Percentiles rank a stretch among this genome's conserved stretches.
phyloP scores from a whole-genome alignment of 2,329 filamentous ascomycete genomes.

The Hymenoscyphus salicellus region DNA sequence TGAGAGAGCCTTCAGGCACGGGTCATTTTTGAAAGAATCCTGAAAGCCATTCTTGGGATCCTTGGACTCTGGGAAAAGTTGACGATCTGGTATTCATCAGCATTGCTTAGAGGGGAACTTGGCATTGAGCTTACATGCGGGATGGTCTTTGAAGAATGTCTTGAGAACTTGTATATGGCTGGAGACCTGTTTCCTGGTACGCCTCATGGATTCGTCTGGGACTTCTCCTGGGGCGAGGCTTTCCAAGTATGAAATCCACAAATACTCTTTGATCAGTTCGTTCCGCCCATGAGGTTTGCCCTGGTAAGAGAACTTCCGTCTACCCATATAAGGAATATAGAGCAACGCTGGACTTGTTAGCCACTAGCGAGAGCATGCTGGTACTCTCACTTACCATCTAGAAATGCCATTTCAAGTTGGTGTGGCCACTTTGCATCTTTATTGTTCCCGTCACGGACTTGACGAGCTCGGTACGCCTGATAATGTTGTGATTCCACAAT shows the following conservation, averaged over 20 bases:
- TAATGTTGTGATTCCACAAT: slow-evolving; percentile 62
- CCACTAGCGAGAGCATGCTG: neutral
- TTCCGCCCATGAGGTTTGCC: slow-evolving; percentile 65
- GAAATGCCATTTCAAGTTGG: slow-evolving; percentile 62
- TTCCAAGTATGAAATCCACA: slow-evolving; percentile 50
- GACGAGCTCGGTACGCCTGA: slow-evolving; percentile 62
- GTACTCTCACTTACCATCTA: slow-evolving; percentile 54
- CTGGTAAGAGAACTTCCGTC: slow-evolving; percentile 63
- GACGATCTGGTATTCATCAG: slow-evolving; percentile 38
- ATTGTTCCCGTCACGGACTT: slow-evolving; percentile 58
- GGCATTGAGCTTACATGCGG: slow-evolving; percentile 54
- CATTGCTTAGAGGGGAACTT: slow-evolving; percentile 11
- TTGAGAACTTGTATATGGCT: slow-evolving; percentile 71
- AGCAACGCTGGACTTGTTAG: slow-evolving; percentile 51
- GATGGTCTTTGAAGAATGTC: slow-evolving; percentile 60
- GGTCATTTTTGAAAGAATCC: slow-evolving; percentile 62
- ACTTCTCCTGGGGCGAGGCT: slow-evolving; percentile 45
- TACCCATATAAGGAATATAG: slow-evolving; percentile 63
- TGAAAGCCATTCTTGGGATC: slow-evolving; percentile 52
- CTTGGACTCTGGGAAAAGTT: slow-evolving; percentile 55
- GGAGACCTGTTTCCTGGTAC: slow-evolving; percentile 61
- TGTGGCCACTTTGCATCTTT: slow-evolving; percentile 62
- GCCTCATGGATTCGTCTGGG: slow-evolving; percentile 45
- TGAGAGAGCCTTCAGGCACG: slow-evolving; percentile 59
- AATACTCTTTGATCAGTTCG: slow-evolving; percentile 67